These are phyloP conservation scores for Pseudogymnoascus sp. DNA, from an alignment of 2,329 filamentous ascomycete genomes.

Conservation along the genomic window DNA sequence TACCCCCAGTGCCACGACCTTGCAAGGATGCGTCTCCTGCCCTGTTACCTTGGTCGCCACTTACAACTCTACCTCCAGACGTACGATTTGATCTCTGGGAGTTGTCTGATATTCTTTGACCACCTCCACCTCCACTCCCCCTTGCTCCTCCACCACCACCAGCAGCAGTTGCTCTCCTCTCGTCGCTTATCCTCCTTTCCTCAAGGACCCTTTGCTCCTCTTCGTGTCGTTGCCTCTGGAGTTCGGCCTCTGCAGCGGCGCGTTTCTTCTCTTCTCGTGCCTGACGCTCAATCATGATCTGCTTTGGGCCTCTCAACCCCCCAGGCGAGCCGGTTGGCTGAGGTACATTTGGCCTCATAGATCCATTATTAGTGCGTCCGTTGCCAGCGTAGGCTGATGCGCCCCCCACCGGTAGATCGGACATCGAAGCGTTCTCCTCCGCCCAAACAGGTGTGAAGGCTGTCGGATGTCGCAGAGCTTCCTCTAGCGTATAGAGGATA, in stretches of 20 bases:
- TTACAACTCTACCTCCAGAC: constrained; percentile 18
- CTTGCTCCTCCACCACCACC: constrained; percentile 32
- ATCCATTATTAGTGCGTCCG: constrained; percentile 52
- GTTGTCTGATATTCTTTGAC: constrained; percentile 25
- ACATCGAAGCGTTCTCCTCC: constrained; percentile 90
- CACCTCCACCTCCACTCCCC: constrained; percentile 17
- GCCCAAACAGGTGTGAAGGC: constrained; percentile 74
- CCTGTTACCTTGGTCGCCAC: constrained; percentile 13
- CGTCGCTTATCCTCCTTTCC: constrained; percentile 44
- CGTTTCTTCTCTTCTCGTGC: constrained; percentile 65
- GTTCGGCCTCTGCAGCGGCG: constrained; percentile 40
- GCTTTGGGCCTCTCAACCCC: constrained; percentile 73
- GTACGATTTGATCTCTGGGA: constrained; percentile 25
- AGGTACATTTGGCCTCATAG: constrained; percentile 36
- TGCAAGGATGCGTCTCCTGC: constrained; percentile 19
- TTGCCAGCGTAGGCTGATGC: constrained; percentile 47
- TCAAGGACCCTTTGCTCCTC: constrained; percentile 47
- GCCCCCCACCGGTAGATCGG: constrained; percentile 62
- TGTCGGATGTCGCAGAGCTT: constrained; percentile 74
- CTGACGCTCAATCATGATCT: constrained; percentile 82
- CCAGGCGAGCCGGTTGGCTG: constrained; percentile 40
- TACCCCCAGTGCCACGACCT: constrained; percentile 21
- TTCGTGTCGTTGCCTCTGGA: constrained; percentile 41
- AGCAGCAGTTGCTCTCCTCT: constrained; percentile 52
- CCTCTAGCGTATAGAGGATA: constrained; percentile 86